Base-by-base conservation (phyloP, 768 basidiomycete genomes). In the Trametes coccinea region DNA sequence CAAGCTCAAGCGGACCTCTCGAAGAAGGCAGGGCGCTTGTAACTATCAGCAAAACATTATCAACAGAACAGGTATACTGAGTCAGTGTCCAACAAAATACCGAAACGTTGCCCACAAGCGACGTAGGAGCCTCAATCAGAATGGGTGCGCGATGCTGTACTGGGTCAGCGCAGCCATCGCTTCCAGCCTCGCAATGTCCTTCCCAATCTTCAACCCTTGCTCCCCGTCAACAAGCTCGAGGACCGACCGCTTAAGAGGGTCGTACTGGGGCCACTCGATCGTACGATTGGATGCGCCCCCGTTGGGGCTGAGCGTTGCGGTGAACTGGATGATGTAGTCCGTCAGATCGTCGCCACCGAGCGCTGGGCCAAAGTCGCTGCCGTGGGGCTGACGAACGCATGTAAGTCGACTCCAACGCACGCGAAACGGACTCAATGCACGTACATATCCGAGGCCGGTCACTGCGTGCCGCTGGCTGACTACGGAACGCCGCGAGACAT, bases 271-370 rank as follows among this genome's bases (percentile, higher is more conserved):
- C 83, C 82, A 84, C 16, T 68, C 66, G 22, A 77, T 53, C 29
- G 74, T 75, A 37, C 59, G 31, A 57, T 46, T 33, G 3, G 68
- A 70, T 2, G 34, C 40, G 2, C 54, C 41, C 5, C 41, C 74
- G 59, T 84, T 84, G 1, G 77, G 82, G 66, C 82, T 65, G 29
- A 78, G 75, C 5, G 63, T 74, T 37, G 64, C 67, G 11, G 70
- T 74, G 56, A 81, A 81, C 16, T 76, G 72, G 53, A 82, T 75
- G 17, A 83, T 69, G 65, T 79, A 78, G 66, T 82, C 79, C 6
- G 77, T 67, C 63, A 83, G 69, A 57, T 82, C 80, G 33, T 71
- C 57, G 13, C 63, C 61, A 13, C 22, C 60, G 45, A 57, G 66
- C 4, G 64, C 47, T 37, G 59, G 54, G 1, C 52, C 34, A n/a